A percentile compares a stretch with the other conserved stretches of the same genome.
phyloP scores from a whole-genome alignment of 78 protist species.

The Chrysochromulina parva region DNA sequence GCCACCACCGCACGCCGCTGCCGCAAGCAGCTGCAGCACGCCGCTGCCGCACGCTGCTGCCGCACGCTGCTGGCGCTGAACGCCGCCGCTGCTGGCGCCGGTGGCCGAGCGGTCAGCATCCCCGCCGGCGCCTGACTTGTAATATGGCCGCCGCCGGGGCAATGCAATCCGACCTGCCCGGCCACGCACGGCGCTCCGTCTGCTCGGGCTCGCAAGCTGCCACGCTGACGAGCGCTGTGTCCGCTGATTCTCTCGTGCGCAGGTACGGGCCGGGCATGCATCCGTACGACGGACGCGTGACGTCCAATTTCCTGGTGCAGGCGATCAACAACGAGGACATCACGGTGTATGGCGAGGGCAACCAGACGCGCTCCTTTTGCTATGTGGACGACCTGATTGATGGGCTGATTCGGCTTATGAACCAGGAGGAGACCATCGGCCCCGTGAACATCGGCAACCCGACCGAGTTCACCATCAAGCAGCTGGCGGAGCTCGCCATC shows the following conservation, averaged over 20 bases:
- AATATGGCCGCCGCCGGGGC: too few relatives aligned
- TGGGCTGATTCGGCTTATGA: conserved; percentile 64
- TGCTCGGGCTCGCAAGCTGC: too few relatives aligned
- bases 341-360: conserved; percentile 81
- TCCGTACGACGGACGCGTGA: conserved; percentile 84
- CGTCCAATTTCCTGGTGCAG: conserved; percentile 81
- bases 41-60: too few relatives aligned
- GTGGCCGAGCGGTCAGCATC: too few relatives aligned
- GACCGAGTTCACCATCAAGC: conserved; percentile 69
- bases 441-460: conserved; percentile 86
- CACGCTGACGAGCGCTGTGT: too few relatives aligned
- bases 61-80: too few relatives aligned
- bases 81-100: too few relatives aligned
- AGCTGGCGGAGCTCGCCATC: conserved; percentile 50
- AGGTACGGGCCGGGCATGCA: conserved; percentile 86
- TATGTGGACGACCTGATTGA: conserved; percentile 51
- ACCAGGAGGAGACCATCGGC: conserved; percentile 2
- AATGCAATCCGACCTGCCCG: too few relatives aligned
- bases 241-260: too few relatives aligned
- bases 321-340: conserved; percentile 62
- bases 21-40: not conserved
- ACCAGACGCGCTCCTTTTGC: conserved; percentile 79
- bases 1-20: too few relatives aligned
- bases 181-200: too few relatives aligned
- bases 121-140: too few relatives aligned